Conservation (phyloP, 345 rosid species). For the Theobroma cacao region DNA sequence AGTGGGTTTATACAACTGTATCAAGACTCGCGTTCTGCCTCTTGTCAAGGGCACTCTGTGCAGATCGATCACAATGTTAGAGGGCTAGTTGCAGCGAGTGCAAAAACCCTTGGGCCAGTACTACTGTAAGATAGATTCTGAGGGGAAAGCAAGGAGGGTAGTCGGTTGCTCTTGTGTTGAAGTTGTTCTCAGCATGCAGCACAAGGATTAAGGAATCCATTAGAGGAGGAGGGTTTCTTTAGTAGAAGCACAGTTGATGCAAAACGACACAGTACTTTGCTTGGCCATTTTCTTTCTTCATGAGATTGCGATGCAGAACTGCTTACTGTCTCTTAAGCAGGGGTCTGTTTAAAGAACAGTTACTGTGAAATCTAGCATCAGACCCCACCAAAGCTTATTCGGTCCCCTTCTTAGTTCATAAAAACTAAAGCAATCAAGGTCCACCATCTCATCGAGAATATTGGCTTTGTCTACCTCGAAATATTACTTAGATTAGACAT, state of each 20-base stretch:
- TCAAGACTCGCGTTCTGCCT: no score
- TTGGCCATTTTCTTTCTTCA: background rate
- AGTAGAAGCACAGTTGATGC: background rate
- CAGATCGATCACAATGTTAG: constrained; percentile 63
- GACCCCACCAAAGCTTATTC: no score
- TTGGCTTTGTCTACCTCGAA: no score
- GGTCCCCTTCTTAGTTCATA: no score
- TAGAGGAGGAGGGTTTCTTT: background rate
- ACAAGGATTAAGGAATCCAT: background rate
- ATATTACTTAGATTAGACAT: no score
- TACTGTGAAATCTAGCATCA: no score
- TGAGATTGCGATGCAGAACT: background rate
- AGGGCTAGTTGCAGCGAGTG: constrained; percentile 56
- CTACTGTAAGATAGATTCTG: constrained; percentile 81
- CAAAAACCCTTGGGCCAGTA: constrained; percentile 75
- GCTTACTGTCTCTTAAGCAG: constrained; percentile 2
- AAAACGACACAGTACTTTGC: background rate
- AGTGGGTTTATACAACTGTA: no score
- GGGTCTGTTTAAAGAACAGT: no score
- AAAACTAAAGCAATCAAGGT: no score
- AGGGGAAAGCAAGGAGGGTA: constrained; percentile 79
- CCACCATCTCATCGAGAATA: no score
- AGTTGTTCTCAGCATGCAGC: constrained; percentile 2
- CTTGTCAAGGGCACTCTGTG: constrained; percentile 71
- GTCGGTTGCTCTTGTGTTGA: constrained; percentile 70